These are phyloP conservation scores for Xylariaceae sp. DNA, from an alignment of 2,329 filamentous ascomycete species.

Conservation along the genomic window DNA sequence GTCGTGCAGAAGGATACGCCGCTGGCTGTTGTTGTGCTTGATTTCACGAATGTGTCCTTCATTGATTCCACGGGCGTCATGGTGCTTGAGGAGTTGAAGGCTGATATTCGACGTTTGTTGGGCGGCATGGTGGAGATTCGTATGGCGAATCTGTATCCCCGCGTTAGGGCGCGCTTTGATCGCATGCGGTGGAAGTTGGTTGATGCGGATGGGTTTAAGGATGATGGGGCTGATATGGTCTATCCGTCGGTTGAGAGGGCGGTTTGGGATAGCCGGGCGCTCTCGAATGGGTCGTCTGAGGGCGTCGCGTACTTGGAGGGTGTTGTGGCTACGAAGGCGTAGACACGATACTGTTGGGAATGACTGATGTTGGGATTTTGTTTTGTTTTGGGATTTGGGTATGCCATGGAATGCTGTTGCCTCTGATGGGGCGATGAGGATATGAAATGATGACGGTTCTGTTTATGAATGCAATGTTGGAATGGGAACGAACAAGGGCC, in stretches of 20 bases:
- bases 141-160: constrained; percentile 24
- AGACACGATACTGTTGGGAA: not conserved
- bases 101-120: constrained; percentile 29
- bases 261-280: constrained; percentile 28
- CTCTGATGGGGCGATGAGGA: not conserved
- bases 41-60: constrained; percentile 29
- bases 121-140: constrained; percentile 28
- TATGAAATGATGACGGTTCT: not conserved
- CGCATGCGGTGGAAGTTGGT: constrained; percentile 27
- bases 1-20: constrained; percentile 26
- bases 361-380: not conserved
- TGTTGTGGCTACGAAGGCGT: constrained; percentile 28
- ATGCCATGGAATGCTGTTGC: no score
- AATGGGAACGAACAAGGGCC: not conserved
- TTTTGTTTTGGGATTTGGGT: not conserved
- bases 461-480: not conserved
- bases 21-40: constrained; percentile 29
- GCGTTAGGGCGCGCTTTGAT: constrained; percentile 25
- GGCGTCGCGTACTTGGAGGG: constrained; percentile 27
- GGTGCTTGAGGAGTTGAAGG: constrained; percentile 30
- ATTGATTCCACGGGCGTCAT: constrained; percentile 31
- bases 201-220: constrained; percentile 23
- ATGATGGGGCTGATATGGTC: constrained; percentile 26
- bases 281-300: constrained; percentile 29
- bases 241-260: constrained; percentile 29